Base-by-base conservation (phyloP, 2,329 filamentous ascomycete species). In the Phialophora verrucosa region DNA sequence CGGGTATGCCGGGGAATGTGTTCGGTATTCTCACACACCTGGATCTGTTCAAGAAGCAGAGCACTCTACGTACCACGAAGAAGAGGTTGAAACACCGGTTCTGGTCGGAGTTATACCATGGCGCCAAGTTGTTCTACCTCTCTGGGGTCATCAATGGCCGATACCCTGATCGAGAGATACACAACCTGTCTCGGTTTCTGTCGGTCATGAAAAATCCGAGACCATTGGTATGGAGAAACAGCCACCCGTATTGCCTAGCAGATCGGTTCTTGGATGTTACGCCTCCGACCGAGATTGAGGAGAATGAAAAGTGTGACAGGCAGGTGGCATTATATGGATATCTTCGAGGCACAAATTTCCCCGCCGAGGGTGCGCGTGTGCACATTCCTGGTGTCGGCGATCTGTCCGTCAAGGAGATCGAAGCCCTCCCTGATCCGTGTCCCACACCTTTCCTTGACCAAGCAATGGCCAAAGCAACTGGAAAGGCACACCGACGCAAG, bases 161-260 rank as follows among this genome's bases (percentile, higher is more conserved):
- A 70, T 99, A 99, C 75, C 96, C 95, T 0, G 95, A 99, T 77
- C 89, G 96, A 70, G 96, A 99, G 79, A 88, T 99, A 17, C 91
- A 98, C 81, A 99, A 99, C 75, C 80, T 99, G 62, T 96, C 92
- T 14, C 88, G 96, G 63, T 99, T 99, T 78, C 84, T 99, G 71
- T 96, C 92, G 23, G 93, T 99, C 71, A 99, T 99, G 96, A 99
- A 99, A 84, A 99, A 97, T 76, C 94, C 96, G 4, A 87, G 95
- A 66, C 95, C 95, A n/a, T 83, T 99, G 32, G 84, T 99, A 50
- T 99, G 95, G 94, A 87, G 96, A 66, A 99, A 99, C 77, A 91
- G 92, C 1, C 95, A 99, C 82, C 93, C 94, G 4, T 99, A 99
- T 78, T 88, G 92, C 65, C 83, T 99, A 62, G 91, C 95, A 65